phyloP scores from a whole-genome alignment of 2,329 filamentous ascomycete species.

The Berkeleyomyces rouxiae region DNA sequence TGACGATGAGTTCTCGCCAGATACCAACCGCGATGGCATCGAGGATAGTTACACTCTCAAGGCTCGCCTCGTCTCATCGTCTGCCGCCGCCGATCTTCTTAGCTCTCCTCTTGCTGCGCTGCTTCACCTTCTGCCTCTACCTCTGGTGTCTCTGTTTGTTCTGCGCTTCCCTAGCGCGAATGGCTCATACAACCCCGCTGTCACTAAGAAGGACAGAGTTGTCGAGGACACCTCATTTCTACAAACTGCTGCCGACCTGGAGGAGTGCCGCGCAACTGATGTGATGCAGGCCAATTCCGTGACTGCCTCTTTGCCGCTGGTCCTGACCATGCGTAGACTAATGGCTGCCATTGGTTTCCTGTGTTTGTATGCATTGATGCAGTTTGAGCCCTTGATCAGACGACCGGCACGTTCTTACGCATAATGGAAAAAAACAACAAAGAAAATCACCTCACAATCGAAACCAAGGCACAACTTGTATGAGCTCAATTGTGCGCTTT shows the following conservation, averaged over 20 bases:
- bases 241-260: constrained; percentile 10
- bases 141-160: constrained; percentile 5
- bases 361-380: constrained; percentile 13
- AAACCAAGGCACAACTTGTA: not conserved
- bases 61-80: not conserved
- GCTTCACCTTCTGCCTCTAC: constrained; percentile 5
- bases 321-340: constrained; percentile 11
- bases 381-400: constrained; percentile 14
- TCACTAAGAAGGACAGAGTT: not conserved
- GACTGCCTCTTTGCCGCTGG: not conserved
- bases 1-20: not conserved
- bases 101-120: constrained; percentile 3
- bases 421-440: constrained; percentile 4
- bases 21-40: not conserved
- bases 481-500: not conserved
- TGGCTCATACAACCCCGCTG: not conserved
- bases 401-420: constrained; percentile 11
- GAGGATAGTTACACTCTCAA: not conserved
- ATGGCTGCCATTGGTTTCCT: constrained; percentile 11
- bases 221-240: constrained; percentile 8
- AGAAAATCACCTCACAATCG: not conserved
- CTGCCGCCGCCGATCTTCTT: not conserved
- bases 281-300: not conserved
- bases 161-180: constrained; percentile 1
- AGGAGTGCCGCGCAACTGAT: constrained; percentile 8